Conservation (phyloP, 805 yeast species). For the Kazachstania bromeliacearum region DNA sequence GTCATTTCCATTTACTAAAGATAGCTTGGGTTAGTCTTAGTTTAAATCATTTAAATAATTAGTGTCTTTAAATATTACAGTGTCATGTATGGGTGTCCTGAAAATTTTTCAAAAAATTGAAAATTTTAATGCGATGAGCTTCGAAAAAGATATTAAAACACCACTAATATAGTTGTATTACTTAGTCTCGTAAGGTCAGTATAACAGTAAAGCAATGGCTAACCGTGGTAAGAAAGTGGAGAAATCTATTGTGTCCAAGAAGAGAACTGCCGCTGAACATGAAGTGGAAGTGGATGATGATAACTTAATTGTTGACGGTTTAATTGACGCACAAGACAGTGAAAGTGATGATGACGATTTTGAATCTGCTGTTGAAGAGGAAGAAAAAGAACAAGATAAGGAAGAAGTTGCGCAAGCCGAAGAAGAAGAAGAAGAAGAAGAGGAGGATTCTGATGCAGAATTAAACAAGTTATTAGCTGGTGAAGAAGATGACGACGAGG, state of each 20-base stretch:
- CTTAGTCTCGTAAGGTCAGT: too few species aligned
- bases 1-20: too few species aligned
- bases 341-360: slow-evolving; percentile 15
- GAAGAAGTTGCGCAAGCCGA: slow-evolving; percentile 1
- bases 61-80: too few species aligned
- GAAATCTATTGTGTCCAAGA: slow-evolving; percentile 10
- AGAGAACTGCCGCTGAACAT: slow-evolving; percentile 17
- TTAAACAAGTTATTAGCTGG: slow-evolving; percentile 52
- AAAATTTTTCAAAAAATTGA: slow-evolving; percentile 3
- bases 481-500: slow-evolving; percentile 29
- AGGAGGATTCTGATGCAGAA: slow-evolving; percentile 51
- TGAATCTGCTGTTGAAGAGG: slow-evolving; percentile 12
- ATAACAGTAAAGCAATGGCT: slow-evolving; percentile 1
- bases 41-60: too few species aligned
- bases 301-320: slow-evolving; percentile 9
- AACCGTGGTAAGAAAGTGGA: slow-evolving; percentile 1
- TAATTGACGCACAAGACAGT: slow-evolving; percentile 12
- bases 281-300: slow-evolving; percentile 14
- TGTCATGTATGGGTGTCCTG: slow-evolving; percentile 6
- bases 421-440: slow-evolving; percentile 23
- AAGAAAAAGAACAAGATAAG: too few species aligned
- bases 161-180: neutral
- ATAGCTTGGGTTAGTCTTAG: too few species aligned
- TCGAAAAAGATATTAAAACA: neutral
- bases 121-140: slow-evolving; percentile 7